Evolutionary conservation across 495 filamentous ascomycete genomes (phyloP), one percentile per base, ranked within the genome.

Genomic region (Tuber melanosporum): DNA sequence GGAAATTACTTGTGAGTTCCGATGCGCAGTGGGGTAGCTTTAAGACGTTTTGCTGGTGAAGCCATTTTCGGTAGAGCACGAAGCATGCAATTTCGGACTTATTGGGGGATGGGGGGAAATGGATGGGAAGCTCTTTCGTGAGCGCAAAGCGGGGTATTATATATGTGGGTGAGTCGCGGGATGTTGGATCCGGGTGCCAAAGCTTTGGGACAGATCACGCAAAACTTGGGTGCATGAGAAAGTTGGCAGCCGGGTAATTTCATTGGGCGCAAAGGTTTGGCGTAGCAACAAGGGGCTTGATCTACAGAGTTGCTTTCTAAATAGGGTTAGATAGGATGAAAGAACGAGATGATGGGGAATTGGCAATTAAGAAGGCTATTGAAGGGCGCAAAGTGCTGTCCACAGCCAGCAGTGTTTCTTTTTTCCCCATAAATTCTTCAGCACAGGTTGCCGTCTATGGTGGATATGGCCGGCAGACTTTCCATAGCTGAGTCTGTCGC

Each of bases 1-100:
- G 43, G 43, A 9, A 52, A 75, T 80, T 84, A 90, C 89, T 91
- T 97, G 88, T 97, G 94, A 19, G 94, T 97, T 74, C 93, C 94
- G 81, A 97, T 96, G 74, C 89, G 84, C 79, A 91, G 85, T 46
- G 87, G 87, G 19, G 85, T 85, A 66, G 86, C 87, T 87, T 93
- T 94, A 74, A 94, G 83, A 83, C 91, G 89, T 84, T 94, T 94
- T 41, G 91, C 85, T 78, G 88, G 88, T 76, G 80, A 69, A 41
- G 79, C 72, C 80, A 82, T 82, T 49, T 49, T 82, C 41, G 49
- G 5, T 43, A 82, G 15, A 47, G 45, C 75, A 52, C 74, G 77
- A 44, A 79, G 57, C 74, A 71, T 75, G 22, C 36, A 73, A 41
- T 66, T 12, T 36, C 26, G 26, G 32, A 66, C 57, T 17, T 32